Base-by-base conservation (phyloP, 1,139 yeast genomes). In the Pichia sp. region DNA sequence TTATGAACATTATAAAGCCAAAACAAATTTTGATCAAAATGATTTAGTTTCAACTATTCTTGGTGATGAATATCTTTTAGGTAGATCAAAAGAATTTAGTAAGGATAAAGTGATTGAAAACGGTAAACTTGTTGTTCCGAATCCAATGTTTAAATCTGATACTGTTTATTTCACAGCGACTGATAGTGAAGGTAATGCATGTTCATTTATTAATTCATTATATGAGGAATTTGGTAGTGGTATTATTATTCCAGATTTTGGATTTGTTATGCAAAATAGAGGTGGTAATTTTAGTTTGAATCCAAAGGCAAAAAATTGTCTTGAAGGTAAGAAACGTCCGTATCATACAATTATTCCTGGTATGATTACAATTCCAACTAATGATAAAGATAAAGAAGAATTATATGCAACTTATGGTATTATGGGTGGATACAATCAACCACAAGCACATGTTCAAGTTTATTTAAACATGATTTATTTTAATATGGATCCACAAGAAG, bases 371-470 rank as follows among this genome's bases (percentile, higher is more conserved):
- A 42, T 26, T 13, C 41, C 42, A 5, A 60, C 69, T 1, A 22
- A 35, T 5, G 62, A 57, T 26, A 64, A 65, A 20, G 66, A 66
- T 5, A 53, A 50, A 21, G 68, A 65, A 30, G 67, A 65, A 6
- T 63, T 85, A 22, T 80, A 71, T 56, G 89, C 89, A 0, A 66
- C 83, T 3, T 82, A 75, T 54, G 95, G 94, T 26, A 85, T 83
- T 51, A 85, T 84, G 89, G 95, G 95, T 19, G 95, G 91, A 0
- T 85, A 78, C 63, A 84, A 81, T 67, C 95, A 85, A 58, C 94
- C 94, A 2, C 87, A 82, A 50, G 89, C 91, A 2, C 95, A 85
- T 52, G 79, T 85, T 4, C 91, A 84, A 55, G 89, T 83, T 41
- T 80, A 77, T 27, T 60, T 82, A 48, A 85, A 85, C 58, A 60